A percentile compares a stretch with the other conserved stretches of the same genome.
These are phyloP conservation scores for Candida dajiaensis DNA, from an alignment of 805 yeast genomes.

Conservation along the genomic window DNA sequence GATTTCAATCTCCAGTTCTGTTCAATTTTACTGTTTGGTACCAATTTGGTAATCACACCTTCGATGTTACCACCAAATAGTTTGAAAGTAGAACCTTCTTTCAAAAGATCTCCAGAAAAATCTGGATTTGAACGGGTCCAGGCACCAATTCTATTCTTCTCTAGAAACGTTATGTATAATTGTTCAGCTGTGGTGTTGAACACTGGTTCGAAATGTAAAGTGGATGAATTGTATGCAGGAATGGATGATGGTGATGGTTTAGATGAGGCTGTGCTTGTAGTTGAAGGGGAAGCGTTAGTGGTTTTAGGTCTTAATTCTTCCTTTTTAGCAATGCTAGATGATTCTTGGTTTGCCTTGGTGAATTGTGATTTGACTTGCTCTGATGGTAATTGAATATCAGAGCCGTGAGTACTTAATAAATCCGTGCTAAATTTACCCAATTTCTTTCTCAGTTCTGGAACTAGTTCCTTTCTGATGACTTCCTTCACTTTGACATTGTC, in stretches of 20 bases:
- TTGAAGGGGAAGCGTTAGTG: slow-evolving; percentile 2
- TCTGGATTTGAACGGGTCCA: slow-evolving; percentile 77
- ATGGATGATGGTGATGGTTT: slow-evolving; percentile 23
- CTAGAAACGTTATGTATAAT: slow-evolving; percentile 69
- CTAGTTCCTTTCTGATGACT: slow-evolving; percentile 40
- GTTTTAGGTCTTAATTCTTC: neutral
- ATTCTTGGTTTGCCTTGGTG: slow-evolving; percentile 44
- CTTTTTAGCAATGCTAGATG: slow-evolving; percentile 7
- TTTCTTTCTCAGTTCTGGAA: slow-evolving; percentile 62
- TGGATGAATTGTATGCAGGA: slow-evolving; percentile 75
- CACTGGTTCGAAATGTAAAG: slow-evolving; percentile 66
- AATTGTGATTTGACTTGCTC: slow-evolving; percentile 53
- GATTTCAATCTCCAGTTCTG: slow-evolving; percentile 83
- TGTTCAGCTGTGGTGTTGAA: slow-evolving; percentile 89
- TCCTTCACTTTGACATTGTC: slow-evolving; percentile 50
- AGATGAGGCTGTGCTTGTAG: slow-evolving; percentile 10
- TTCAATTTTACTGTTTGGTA: slow-evolving; percentile 51
- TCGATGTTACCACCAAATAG: slow-evolving; percentile 84
- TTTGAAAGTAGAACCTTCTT: slow-evolving; percentile 56
- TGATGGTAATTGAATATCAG: slow-evolving; percentile 80
- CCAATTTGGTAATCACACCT: slow-evolving; percentile 61
- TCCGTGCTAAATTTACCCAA: slow-evolving; percentile 71
- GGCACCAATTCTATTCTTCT: slow-evolving; percentile 73
- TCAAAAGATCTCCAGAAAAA: slow-evolving; percentile 39
- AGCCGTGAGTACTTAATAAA: slow-evolving; percentile 68